A percentile compares a stretch with the other conserved stretches of the same genome.
phyloP scores from a whole-genome alignment of 768 basidiomycete genomes.

The Cystobasidium ongulense region DNA sequence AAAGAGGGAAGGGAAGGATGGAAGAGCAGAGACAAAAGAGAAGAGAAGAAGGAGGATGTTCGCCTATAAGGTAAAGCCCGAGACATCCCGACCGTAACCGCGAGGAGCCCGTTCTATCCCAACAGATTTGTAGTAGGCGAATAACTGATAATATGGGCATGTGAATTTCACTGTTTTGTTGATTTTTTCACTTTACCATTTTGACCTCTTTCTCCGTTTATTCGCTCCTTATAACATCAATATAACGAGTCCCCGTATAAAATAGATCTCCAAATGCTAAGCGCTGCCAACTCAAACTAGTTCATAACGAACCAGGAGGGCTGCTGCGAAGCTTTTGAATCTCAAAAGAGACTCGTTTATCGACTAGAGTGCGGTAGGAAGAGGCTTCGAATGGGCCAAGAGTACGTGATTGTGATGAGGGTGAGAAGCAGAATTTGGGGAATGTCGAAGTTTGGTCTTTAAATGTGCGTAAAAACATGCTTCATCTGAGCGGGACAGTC shows the following conservation, averaged over 20 bases:
- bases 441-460: background rate
- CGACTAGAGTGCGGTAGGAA: background rate
- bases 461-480: background rate
- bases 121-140: background rate
- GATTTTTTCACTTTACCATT: background rate
- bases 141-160: background rate
- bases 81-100: too few species aligned
- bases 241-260: background rate
- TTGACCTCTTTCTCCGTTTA: constrained; percentile 7
- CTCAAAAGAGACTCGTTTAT: background rate
- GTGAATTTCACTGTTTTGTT: background rate
- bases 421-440: background rate
- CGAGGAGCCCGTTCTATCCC: background rate
- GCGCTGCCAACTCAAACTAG: background rate
- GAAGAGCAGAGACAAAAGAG: too few species aligned
- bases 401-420: background rate
- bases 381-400: constrained; percentile 25
- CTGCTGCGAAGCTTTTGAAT: background rate
- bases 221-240: background rate
- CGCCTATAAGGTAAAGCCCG: background rate
- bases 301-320: background rate
- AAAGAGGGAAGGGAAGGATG: background rate
- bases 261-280: background rate
- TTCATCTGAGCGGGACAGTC: too few species aligned
- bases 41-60: background rate